Base-by-base conservation (phyloP, 2,329 filamentous ascomycete genomes). In the Ophiostoma ips region DNA sequence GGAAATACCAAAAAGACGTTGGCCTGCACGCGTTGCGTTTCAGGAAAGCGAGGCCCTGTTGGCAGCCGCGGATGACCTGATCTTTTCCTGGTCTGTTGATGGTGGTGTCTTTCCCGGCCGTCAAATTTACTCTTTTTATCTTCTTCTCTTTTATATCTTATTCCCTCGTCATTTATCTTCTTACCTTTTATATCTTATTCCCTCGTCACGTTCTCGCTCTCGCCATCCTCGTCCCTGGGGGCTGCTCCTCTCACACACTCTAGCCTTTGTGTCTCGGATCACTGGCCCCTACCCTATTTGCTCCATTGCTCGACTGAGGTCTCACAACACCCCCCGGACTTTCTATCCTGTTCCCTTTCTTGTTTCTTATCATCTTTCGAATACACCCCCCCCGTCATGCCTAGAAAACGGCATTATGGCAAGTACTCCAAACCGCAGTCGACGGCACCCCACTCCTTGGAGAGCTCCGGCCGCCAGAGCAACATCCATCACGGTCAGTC, bases 321-420 rank as follows among this genome's bases (percentile, higher is more conserved):
- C 24, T 52, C 46, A 49, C 50, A 41, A 49, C 50, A 44, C 46
- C 46, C 45, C 36, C 40, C 36, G 13, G 38, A 19, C 16, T 28
- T 30, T 30, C 31, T 31, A 34, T 10, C 40, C 37, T 31, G 18
- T 8, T 48, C 18, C 24, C 10, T 37, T 16, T 34, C 35, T 35
- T 15, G 13, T 43, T n/a, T 31, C 15, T 9, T 41, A 28, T 21
- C 19, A 8, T 8, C 9, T 16, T 15, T 16, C 11, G 18, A 15
- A 18, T 40, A 13, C 37, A 21, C 37, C 4, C 19, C 47, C n/a
- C 21, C 21, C 48, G 60, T 58, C 58, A 82, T 82, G 78, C 75
- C 78, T 64, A 81, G 80, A 69, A 81, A 80, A 71, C 70, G 75
- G 63, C 71, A 75, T 50, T 68, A 71, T 57, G 59, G 64, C 58